phyloP scores from a whole-genome alignment of 129 eudicot genomes.

The Escallonia rubra region DNA sequence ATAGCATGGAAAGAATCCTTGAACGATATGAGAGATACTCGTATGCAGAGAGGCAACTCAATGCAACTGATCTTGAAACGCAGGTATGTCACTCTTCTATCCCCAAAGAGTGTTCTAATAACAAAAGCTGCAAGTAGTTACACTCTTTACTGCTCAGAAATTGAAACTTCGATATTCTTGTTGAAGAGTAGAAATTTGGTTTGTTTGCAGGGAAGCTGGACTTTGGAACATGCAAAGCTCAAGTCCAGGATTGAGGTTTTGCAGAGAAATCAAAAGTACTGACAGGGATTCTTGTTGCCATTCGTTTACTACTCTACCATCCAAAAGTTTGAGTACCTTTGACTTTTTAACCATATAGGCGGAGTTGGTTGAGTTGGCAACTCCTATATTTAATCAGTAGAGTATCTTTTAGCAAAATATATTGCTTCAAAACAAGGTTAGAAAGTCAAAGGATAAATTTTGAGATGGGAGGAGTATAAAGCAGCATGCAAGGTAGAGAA shows the following conservation, averaged over 20 bases:
- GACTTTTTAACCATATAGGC: too few species aligned
- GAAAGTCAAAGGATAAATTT: too few species aligned
- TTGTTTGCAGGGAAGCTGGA: conserved; percentile 58
- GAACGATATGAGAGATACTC: conserved; percentile 81
- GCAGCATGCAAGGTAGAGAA: neutral
- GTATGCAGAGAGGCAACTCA: conserved; percentile 53
- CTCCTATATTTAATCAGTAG: too few species aligned
- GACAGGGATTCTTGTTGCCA: neutral
- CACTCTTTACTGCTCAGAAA: neutral
- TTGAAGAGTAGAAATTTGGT: too few species aligned
- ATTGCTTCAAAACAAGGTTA: too few species aligned
- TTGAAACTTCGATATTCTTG: neutral
- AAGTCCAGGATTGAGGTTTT: conserved; percentile 72
- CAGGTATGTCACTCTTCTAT: conserved; percentile 26
- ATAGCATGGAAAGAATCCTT: conserved; percentile 86
- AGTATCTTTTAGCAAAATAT: too few species aligned
- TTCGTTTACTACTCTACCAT: too few species aligned
- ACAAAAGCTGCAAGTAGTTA: neutral
- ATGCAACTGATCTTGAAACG: conserved; percentile 42
- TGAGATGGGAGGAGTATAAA: too few species aligned
- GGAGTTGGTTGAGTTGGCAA: too few species aligned
- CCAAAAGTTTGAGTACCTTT: too few species aligned
- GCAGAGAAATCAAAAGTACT: conserved; percentile 63
- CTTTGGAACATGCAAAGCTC: conserved; percentile 62
- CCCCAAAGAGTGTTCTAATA: neutral